These are phyloP conservation scores for Lactarius trivialis DNA, from an alignment of 768 basidiomycete genomes.

Conservation along the genomic window DNA sequence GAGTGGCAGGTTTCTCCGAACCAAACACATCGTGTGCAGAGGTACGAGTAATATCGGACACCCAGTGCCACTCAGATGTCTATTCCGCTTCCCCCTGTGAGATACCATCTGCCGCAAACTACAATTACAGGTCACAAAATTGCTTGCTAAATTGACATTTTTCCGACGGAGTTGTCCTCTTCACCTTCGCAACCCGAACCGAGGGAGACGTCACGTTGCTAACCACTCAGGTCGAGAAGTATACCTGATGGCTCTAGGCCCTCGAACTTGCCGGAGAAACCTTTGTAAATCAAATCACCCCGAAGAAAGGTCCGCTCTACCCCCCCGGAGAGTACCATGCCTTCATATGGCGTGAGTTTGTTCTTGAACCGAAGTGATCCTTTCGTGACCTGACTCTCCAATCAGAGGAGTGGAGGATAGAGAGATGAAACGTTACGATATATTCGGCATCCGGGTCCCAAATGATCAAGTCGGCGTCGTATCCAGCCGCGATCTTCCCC, in stretches of 20 bases:
- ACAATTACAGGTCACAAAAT: background rate
- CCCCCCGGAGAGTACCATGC: constrained; percentile 58
- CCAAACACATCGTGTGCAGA: background rate
- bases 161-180: background rate
- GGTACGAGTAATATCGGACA: background rate
- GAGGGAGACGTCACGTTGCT: background rate
- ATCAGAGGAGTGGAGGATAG: background rate
- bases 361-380: constrained; percentile 84
- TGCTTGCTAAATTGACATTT: background rate
- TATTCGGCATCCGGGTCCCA: constrained; percentile 62
- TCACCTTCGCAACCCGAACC: background rate
- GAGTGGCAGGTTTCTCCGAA: background rate
- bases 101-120: background rate
- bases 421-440: constrained; percentile 29
- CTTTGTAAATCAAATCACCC: constrained; percentile 61
- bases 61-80: background rate
- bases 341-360: constrained; percentile 87
- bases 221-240: constrained; percentile 11
- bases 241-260: constrained; percentile 21
- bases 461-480: constrained; percentile 81
- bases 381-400: constrained; percentile 57
- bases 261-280: constrained; percentile 27
- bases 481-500: constrained; percentile 65
- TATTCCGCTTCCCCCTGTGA: background rate
- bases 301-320: constrained; percentile 78